These are phyloP conservation scores for Pinus tabuliformis DNA, from an alignment of 75 land plant genomes.

Conservation along the genomic window DNA sequence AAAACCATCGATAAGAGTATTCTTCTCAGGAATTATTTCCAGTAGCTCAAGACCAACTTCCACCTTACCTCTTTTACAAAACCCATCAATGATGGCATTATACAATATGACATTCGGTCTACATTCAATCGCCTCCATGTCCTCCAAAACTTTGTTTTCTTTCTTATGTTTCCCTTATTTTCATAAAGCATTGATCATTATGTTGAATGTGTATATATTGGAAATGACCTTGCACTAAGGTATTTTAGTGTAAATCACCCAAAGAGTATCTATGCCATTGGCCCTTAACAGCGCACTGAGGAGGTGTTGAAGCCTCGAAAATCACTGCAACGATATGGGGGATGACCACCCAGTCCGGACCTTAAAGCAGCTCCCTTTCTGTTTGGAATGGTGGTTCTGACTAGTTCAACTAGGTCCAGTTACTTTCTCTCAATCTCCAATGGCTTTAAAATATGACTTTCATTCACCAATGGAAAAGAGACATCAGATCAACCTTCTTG, in stretches of 20 bases:
- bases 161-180: constrained; percentile 55
- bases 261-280: constrained; percentile 21
- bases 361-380: too few relatives aligned
- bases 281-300: constrained; percentile 25
- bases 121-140: constrained; percentile 38
- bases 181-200: constrained; percentile 51
- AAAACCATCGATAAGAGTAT: constrained; percentile 35
- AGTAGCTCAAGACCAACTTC: constrained; percentile 20
- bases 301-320: too few relatives aligned
- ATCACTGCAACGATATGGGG: too few relatives aligned
- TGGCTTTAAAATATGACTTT: too few relatives aligned
- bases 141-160: constrained; percentile 28
- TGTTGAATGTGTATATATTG: constrained; percentile 32
- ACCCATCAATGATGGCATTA: constrained; percentile 45
- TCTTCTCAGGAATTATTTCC: constrained; percentile 28
- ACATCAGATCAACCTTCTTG: too few relatives aligned
- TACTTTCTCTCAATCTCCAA: too few relatives aligned
- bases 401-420: too few relatives aligned
- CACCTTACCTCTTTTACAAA: constrained; percentile 36
- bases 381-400: too few relatives aligned
- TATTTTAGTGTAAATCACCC: constrained; percentile 57
- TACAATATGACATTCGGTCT: constrained; percentile 32
- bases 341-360: too few relatives aligned
- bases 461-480: too few relatives aligned
- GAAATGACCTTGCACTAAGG: constrained; percentile 35